These are phyloP conservation scores for Oryza meridionalis DNA, from an alignment of 176 grass and related monocot genomes.

Conservation along the genomic window DNA sequence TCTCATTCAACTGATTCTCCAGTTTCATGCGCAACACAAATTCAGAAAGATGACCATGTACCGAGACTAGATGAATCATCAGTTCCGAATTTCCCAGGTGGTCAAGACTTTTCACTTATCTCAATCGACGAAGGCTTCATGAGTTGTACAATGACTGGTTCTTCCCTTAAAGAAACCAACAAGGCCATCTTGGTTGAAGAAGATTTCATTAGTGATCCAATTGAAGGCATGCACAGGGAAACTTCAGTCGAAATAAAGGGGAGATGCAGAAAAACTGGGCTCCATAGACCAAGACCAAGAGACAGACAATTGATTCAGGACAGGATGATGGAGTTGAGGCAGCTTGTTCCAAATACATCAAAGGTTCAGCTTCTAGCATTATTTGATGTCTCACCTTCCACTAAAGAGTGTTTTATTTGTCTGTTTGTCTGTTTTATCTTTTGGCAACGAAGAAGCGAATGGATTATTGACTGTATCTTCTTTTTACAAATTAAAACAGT, in stretches of 20 bases:
- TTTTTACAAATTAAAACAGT: conserved; percentile 54
- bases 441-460: conserved; percentile 10
- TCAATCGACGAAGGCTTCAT: conserved; percentile 39
- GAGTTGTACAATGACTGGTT: conserved; percentile 27
- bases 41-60: conserved; percentile 26
- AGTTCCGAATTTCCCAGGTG: conserved; percentile 22
- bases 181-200: conserved; percentile 35
- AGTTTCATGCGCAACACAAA: conserved; percentile 40
- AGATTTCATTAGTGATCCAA: conserved; percentile 29
- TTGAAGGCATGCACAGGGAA: conserved; percentile 18
- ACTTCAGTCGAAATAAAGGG: conserved; percentile 53
- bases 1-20: conserved; percentile 31
- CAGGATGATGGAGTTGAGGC: conserved; percentile 71
- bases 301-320: conserved; percentile 86
- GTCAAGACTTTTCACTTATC: conserved; percentile 39
- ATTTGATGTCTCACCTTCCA: conserved; percentile 24
- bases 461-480: conserved; percentile 38
- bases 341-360: conserved; percentile 73
- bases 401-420: neutral
- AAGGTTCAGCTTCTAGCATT: conserved; percentile 49
- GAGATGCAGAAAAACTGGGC: conserved; percentile 39
- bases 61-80: conserved; percentile 31
- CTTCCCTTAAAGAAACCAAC: conserved; percentile 14
- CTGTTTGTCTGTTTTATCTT: neutral
- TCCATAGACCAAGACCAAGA: conserved; percentile 65